Conservation (phyloP, 176 grass and related monocot species). For the Avena eriantha region DNA sequence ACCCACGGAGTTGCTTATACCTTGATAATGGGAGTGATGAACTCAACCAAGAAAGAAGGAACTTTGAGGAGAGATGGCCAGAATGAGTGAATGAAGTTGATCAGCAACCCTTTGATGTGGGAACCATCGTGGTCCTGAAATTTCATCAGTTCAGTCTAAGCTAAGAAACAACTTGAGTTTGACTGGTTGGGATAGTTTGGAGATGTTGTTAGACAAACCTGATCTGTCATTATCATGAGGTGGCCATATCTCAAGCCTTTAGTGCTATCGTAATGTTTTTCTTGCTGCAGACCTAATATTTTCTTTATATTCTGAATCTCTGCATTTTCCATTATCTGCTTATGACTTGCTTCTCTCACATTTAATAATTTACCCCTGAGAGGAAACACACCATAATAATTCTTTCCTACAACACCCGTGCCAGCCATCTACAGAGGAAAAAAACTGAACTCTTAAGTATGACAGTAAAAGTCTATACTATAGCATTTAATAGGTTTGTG, state of each 20-base stretch:
- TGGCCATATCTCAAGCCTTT: constrained; percentile 97
- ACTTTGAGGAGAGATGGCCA: constrained; percentile 94
- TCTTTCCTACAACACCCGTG: constrained; percentile 69
- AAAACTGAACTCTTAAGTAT: not conserved
- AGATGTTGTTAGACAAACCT: constrained; percentile 48
- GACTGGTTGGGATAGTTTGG: not conserved
- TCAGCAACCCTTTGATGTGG: constrained; percentile 88
- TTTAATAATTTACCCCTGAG: constrained; percentile 88
- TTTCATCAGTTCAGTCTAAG: constrained; percentile 4
- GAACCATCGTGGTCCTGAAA: constrained; percentile 89
- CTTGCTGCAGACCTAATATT: constrained; percentile 94
- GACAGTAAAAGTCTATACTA: not conserved
- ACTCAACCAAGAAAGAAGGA: constrained; percentile 68
- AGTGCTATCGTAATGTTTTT: constrained; percentile 63
- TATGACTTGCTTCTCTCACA: constrained; percentile 86
- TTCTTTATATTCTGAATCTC: constrained; percentile 92
- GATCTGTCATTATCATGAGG: constrained; percentile 99
- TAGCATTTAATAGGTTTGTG: not conserved
- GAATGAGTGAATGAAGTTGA: constrained; percentile 86
- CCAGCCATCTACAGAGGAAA: constrained; percentile 75
- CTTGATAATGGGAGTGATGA: constrained; percentile 4
- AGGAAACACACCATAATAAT: constrained; percentile 90
- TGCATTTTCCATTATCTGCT: constrained; percentile 84
- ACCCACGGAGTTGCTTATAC: not conserved
- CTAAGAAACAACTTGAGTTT: not conserved